Conservation (phyloP, 73 alveolate genomes). For the Paramecium sexaurelia region DNA sequence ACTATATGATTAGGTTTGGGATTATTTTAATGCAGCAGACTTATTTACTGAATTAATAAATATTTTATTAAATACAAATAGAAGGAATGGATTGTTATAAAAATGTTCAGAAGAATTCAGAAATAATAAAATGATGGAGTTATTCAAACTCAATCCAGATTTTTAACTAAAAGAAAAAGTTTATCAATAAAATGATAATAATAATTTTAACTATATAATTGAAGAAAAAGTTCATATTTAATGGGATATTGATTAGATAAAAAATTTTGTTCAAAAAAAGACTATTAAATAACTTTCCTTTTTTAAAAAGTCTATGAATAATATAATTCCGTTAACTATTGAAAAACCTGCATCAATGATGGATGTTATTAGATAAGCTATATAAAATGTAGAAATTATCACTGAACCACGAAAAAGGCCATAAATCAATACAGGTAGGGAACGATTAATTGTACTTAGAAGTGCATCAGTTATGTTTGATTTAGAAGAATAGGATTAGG, state of each 20-base stretch:
- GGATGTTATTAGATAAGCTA: conserved; percentile 34
- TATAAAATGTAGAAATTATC: background rate
- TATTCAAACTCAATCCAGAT: conserved; percentile 3
- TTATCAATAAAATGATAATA: background rate
- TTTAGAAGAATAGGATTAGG: conserved; percentile 12
- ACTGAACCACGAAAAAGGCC: background rate
- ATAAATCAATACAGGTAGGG: background rate
- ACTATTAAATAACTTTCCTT: background rate
- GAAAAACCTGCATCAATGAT: conserved; percentile 36
- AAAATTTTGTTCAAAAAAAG: background rate
- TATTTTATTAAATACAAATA: background rate
- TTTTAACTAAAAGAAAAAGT: background rate
- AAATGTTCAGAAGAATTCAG: conserved; percentile 4
- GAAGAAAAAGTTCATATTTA: background rate
- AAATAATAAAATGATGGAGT: background rate
- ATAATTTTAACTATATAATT: background rate
- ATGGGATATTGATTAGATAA: conserved; percentile 5
- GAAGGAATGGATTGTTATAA: background rate
- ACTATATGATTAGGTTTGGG: background rate
- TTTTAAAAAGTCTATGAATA: background rate
- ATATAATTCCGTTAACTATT: background rate
- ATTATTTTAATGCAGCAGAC: conserved; percentile 5
- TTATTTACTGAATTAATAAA: conserved; percentile 8
- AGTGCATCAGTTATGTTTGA: conserved; percentile 51
- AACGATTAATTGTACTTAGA: background rate